Evolutionary conservation across 768 basidiomycete genomes (phyloP).

Genomic region (Lactarius evosmus): DNA sequence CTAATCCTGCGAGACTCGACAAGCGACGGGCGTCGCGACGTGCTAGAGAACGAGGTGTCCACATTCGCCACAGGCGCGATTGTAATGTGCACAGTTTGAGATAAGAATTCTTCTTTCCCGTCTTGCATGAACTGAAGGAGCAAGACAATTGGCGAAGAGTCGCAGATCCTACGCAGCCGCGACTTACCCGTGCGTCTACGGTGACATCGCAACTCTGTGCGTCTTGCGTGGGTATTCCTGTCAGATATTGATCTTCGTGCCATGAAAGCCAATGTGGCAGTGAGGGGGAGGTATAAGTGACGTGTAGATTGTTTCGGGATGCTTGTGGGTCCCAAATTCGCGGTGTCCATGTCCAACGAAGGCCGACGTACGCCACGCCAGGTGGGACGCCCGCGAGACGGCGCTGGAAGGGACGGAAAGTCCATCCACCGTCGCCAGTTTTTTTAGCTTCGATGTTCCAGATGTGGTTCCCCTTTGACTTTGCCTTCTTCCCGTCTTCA

Average conservation of each 20-base stretch:
- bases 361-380: conserved; percentile 73
- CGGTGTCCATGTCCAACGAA: conserved; percentile 87
- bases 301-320: conserved; percentile 73
- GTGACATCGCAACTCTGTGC: conserved; percentile 74
- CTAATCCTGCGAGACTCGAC: conserved; percentile 43
- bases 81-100: conserved; percentile 63
- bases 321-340: conserved; percentile 97
- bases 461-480: conserved; percentile 98
- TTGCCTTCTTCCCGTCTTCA: conserved; percentile 98
- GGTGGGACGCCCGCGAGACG: conserved; percentile 84
- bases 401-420: conserved; percentile 84
- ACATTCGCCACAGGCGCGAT: conserved; percentile 64
- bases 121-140: conserved; percentile 61
- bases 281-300: conserved; percentile 74
- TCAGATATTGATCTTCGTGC: conserved; percentile 71
- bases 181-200: conserved; percentile 67
- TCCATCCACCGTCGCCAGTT: conserved; percentile 69
- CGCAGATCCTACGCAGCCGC: conserved; percentile 19
- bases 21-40: conserved; percentile 48
- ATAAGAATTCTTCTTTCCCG: conserved; percentile 65
- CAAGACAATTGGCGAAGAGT: conserved; percentile 19
- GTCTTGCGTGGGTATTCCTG: conserved; percentile 74
- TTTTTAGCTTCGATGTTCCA: conserved; percentile 99
- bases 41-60: conserved; percentile 40
- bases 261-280: conserved; percentile 87